phyloP scores from a whole-genome alignment of 345 rosid genomes.

The Pistacia vera region DNA sequence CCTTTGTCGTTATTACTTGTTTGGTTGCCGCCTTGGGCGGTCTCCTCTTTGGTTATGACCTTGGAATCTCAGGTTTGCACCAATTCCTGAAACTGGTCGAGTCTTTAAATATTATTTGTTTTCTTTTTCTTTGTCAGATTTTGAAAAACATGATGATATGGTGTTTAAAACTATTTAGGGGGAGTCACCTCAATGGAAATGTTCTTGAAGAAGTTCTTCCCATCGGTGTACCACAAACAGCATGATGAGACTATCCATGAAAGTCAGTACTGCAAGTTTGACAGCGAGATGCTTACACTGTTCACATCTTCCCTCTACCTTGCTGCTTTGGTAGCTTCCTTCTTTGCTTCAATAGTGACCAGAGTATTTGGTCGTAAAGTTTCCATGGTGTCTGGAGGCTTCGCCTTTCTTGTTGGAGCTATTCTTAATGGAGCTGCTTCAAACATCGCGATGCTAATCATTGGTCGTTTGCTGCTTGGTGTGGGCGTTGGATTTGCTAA shows the following conservation, averaged over 20 bases:
- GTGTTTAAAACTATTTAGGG: slow-evolving; percentile 30
- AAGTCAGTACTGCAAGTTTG: slow-evolving; percentile 74
- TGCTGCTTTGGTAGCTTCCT: slow-evolving; percentile 70
- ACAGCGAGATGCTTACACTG: slow-evolving; percentile 59
- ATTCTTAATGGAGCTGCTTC: slow-evolving; percentile 60
- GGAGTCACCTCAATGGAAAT: slow-evolving; percentile 87
- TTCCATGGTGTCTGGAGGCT: slow-evolving; percentile 69
- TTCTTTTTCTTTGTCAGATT: not conserved
- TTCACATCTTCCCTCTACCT: slow-evolving; percentile 86
- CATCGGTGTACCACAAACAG: slow-evolving; percentile 42
- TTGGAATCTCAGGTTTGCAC: slow-evolving; percentile 69
- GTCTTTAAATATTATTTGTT: no score
- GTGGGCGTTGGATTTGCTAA: slow-evolving; percentile 88
- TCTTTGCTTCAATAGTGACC: slow-evolving; percentile 58
- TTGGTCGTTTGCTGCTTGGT: slow-evolving; percentile 77
- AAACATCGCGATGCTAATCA: slow-evolving; percentile 52
- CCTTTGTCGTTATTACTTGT: slow-evolving; percentile 62
- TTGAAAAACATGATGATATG: not conserved
- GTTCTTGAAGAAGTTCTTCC: slow-evolving; percentile 67
- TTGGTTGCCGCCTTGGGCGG: slow-evolving; percentile 85
- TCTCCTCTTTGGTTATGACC: slow-evolving; percentile 82
- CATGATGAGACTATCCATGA: slow-evolving; percentile 23
- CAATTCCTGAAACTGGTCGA: no score
- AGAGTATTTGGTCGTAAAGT: slow-evolving; percentile 61
- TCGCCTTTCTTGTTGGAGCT: slow-evolving; percentile 61